Percentiles rank a stretch among this genome's conserved stretches.
Evolutionary conservation across 2,329 filamentous ascomycete genomes (phyloP).

Genomic region (Colletotrichum spaethianum): DNA sequence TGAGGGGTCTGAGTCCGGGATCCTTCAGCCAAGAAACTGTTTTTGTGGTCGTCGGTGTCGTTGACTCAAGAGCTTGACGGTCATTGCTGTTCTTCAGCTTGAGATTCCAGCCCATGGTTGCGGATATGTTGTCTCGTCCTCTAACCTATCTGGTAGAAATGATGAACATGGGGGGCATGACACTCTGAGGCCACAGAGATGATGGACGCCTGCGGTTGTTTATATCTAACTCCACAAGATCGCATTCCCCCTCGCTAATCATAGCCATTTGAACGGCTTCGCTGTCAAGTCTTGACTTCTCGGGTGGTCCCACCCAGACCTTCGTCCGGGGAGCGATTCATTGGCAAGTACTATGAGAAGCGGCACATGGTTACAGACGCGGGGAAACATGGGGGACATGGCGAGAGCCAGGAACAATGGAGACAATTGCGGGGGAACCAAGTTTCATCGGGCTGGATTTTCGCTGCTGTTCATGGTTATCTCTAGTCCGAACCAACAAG

Average conservation of each 20-base stretch:
- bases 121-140: background rate
- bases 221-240: conserved; percentile 17
- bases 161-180: background rate
- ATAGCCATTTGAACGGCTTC: conserved; percentile 5
- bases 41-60: conserved; percentile 31
- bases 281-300: conserved; percentile 4
- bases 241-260: conserved; percentile 1
- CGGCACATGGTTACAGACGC: conserved; percentile 16
- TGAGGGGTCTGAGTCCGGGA: conserved; percentile 24
- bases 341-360: conserved; percentile 17
- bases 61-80: conserved; percentile 31
- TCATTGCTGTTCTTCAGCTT: conserved; percentile 29
- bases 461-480: background rate
- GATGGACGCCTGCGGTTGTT: conserved; percentile 2
- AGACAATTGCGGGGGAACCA: conserved; percentile 21
- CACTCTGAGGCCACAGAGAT: background rate
- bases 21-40: conserved; percentile 28
- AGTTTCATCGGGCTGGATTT: conserved; percentile 12
- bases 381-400: conserved; percentile 21
- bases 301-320: background rate
- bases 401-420: background rate
- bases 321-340: background rate
- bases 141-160: background rate
- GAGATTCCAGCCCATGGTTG: conserved; percentile 27
- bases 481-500: background rate